phyloP scores from a whole-genome alignment of 2,329 filamentous ascomycete species.

The Colletotrichum echinochloae region DNA sequence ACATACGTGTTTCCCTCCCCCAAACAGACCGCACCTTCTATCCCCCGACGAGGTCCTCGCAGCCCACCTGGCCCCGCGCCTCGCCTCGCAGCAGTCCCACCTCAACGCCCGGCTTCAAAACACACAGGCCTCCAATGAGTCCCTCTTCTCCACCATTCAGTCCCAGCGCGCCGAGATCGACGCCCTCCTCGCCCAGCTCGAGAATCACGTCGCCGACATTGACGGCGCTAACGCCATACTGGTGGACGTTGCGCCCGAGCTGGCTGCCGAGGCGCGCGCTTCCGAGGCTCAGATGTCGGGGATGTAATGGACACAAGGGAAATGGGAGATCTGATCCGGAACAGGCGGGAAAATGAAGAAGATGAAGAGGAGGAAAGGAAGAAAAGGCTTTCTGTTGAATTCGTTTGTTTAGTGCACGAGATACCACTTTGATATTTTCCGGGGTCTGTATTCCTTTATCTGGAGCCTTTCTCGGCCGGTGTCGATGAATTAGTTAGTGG shows the following conservation, averaged over 20 bases:
- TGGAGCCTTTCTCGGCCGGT: neutral
- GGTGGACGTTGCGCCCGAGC: conserved; percentile 58
- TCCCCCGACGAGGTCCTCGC: conserved; percentile 63
- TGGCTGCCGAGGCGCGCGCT: conserved; percentile 63
- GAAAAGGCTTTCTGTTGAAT: too few species aligned
- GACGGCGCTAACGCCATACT: conserved; percentile 64
- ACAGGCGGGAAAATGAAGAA: neutral
- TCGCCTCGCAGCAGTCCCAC: conserved; percentile 64
- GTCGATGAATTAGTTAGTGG: neutral
- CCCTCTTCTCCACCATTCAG: conserved; percentile 62
- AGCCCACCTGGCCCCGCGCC: conserved; percentile 66
- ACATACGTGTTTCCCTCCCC: neutral
- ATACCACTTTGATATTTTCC: conserved; percentile 2
- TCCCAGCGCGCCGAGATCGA: conserved; percentile 68
- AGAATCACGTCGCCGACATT: conserved; percentile 66
- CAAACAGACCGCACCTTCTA: conserved; percentile 66
- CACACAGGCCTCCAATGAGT: conserved; percentile 67
- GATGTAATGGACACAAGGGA: conserved; percentile 22
- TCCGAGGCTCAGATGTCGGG: conserved; percentile 56
- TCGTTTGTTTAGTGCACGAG: conserved; percentile 5
- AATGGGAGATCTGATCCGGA: too few species aligned
- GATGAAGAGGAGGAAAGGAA: neutral
- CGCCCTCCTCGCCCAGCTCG: conserved; percentile 61
- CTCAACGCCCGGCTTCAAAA: conserved; percentile 70
- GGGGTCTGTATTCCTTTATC: neutral